These are phyloP conservation scores for Fusarium mangiferae DNA, from an alignment of 2,329 filamentous ascomycete genomes.

Conservation along the genomic window DNA sequence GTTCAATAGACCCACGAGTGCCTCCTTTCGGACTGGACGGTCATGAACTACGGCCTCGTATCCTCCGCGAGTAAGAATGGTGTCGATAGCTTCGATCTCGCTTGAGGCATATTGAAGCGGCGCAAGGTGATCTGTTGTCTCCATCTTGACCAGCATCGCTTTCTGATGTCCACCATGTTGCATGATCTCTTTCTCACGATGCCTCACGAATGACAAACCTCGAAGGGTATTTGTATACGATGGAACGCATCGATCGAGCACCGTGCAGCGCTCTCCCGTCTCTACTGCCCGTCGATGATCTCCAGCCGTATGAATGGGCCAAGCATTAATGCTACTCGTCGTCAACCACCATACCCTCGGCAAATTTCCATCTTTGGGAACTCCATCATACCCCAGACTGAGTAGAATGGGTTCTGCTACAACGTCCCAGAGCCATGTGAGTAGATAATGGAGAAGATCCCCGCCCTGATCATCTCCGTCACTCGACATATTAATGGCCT, in stretches of 20 bases:
- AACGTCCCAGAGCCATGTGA: background rate
- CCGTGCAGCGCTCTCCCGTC: background rate
- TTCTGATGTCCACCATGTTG: fast-evolving
- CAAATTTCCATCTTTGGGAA: background rate
- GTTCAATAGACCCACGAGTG: background rate
- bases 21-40: background rate
- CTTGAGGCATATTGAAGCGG: background rate
- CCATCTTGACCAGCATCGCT: background rate
- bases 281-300: background rate
- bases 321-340: background rate
- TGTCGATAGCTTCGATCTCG: background rate
- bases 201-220: background rate
- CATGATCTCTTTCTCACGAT: background rate
- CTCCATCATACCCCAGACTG: background rate
- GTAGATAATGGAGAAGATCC: background rate
- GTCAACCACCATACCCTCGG: background rate
- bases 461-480: background rate
- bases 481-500: background rate
- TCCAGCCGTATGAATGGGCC: background rate
- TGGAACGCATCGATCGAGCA: background rate
- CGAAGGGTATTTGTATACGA: background rate
- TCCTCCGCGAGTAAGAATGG: background rate
- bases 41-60: background rate
- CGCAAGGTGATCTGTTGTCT: background rate
- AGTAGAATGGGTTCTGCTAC: background rate